Base-by-base conservation (phyloP, 768 basidiomycete species). In the Trametes punicea region DNA sequence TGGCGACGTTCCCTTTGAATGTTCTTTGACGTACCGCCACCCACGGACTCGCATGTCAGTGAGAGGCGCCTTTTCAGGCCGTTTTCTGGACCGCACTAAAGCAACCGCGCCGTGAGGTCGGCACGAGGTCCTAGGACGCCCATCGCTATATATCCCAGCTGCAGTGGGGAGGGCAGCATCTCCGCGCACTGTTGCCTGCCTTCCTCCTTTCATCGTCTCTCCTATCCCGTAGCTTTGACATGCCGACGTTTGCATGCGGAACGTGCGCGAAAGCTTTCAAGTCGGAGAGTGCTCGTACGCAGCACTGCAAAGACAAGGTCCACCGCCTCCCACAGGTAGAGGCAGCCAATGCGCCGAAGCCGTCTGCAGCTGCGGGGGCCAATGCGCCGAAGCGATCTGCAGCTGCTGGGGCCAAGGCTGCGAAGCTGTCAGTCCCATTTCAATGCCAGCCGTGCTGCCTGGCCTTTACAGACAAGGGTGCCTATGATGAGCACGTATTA, bases 271-370 rank as follows among this genome's bases (percentile, higher is more conserved):
- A n/a, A 26, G 11, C 36, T 6, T 55, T 61, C 46, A 49, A 31
- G 40, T 49, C 39, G 8, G 47, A 52, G 15, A 16, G 45, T 9
- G 60, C 38, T 1, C 33, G 40, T 8, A 4, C 39, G 9, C 55
- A 61, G 31, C 60, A 61, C 18, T 56, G 55, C 36, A 56, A 33
- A 18, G 55, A 56, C 41, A 61, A 61, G 26, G 41, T 20, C 0
- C 60, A 61, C 21, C 10, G 18, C 6, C 55, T 46, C 38, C 4
- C 42, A n/a, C 36, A n/a, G 10, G n/a, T n/a, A 36, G 30, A 41
- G 0, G 41, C 52, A 3, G 3, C 20, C 29, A 16, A n/a, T 2
- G 16, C 25, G 45, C 26, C 45, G 4, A 26, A 13, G 4, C 8
- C 13, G 23, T 3, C 27, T 25, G 9, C 26, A 20, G n/a, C 39